Conservation (phyloP, 1,139 yeast species). For the Geotrichum restrictum region DNA sequence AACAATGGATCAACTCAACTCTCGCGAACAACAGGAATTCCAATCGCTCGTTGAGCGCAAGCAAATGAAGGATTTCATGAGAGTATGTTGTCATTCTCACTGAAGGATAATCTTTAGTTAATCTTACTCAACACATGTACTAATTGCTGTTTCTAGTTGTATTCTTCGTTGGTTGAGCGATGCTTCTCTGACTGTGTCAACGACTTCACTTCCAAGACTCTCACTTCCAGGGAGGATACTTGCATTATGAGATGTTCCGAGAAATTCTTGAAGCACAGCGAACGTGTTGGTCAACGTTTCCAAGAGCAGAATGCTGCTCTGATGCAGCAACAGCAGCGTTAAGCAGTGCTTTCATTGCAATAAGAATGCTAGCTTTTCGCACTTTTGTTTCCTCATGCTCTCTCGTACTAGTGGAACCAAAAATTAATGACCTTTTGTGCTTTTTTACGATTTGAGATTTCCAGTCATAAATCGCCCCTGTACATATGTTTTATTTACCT, state of each 20-base stretch:
- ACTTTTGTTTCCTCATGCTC: neutral
- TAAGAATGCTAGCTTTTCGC: conserved; percentile 30
- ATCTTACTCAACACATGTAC: neutral
- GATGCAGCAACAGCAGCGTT: conserved; percentile 18
- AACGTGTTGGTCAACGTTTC: conserved; percentile 97
- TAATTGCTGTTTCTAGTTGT: conserved; percentile 41
- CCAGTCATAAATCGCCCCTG: neutral
- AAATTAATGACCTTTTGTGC: conserved; percentile 1
- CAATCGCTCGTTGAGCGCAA: conserved; percentile 93
- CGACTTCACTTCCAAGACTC: conserved; percentile 88
- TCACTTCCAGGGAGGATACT: conserved; percentile 75
- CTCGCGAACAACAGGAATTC: conserved; percentile 93
- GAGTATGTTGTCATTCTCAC: conserved; percentile 42
- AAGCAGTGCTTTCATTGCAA: neutral
- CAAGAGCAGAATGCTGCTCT: conserved; percentile 67
- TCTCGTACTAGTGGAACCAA: neutral
- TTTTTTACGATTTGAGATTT: neutral
- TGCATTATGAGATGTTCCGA: conserved; percentile 93
- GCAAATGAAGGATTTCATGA: conserved; percentile 99
- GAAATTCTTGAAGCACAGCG: conserved; percentile 96
- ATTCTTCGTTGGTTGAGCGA: conserved; percentile 91
- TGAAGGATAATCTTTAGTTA: neutral
- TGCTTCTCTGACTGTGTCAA: conserved; percentile 97
- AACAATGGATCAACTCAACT: conserved; percentile 49
- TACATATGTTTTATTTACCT: neutral